Evolutionary conservation across 2,329 filamentous ascomycete genomes (phyloP), one percentile per base, ranked within the genome.

Genomic region (Grosmannia penicillata): DNA sequence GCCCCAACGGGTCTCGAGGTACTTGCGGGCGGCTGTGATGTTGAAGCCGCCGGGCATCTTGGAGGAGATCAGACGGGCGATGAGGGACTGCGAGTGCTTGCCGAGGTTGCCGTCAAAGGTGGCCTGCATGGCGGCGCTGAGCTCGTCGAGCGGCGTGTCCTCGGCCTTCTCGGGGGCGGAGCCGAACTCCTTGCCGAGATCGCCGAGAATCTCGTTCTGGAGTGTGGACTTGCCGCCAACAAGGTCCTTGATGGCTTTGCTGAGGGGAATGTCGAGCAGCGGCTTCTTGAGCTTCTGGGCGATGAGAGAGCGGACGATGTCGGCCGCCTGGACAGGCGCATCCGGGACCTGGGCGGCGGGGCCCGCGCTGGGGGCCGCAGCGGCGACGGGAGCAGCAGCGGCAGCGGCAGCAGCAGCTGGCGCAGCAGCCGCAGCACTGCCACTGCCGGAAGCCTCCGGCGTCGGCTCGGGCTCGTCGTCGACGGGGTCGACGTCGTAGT

Each of bases 31-130:
- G 11, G 85, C 72, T 53, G 89, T 96, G 58, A 96, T 96, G 59
- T 96, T 98, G 75, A 98, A 98, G 45, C 91, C 91, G 65, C 89
- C 91, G 34, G 91, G 91, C 91, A 98, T 98, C 66, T 98, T 98
- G 23, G 91, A 95, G 2, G 91, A 96, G 31, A 98, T 91, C 56
- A 98, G 68, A 49, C 91, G 81, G 36, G 91, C 91, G 57, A 98
- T 81, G 41, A 98, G 73, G 3, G 87, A 93, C 38, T 83, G 81
- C 1, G 91, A 93, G 51, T 95, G 87, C 65, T 98, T 98, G 59
- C 91, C 91, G 44, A 98, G 76, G 63, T 94, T 89, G 50, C 91
- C 91, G 62, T 95, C 91, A 65, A 98, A 98, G n/a, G 89, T 96
- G 33, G 84, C 79, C 63, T 98, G 91, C 82, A 98, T 94, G 8